Conservation (phyloP, 345 rosid species). For the Ricinus communis region DNA sequence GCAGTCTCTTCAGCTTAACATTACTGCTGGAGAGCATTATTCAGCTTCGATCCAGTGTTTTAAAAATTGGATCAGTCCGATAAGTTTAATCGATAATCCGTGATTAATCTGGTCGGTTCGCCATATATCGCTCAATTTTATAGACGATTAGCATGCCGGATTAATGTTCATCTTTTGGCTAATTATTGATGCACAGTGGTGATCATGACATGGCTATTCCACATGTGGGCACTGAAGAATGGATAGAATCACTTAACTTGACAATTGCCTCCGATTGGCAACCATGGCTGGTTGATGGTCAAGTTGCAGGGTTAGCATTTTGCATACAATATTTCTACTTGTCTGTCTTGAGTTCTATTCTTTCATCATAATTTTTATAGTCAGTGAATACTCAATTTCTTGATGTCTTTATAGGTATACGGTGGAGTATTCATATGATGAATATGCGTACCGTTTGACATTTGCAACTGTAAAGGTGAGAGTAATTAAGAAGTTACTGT, state of each 20-base stretch:
- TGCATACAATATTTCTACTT: too few relatives aligned
- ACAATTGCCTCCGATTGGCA: constrained; percentile 23
- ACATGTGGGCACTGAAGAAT: constrained; percentile 27
- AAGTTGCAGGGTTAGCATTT: constrained; percentile 38
- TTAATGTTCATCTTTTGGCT: too few relatives aligned
- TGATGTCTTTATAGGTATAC: constrained; percentile 3
- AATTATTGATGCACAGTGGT: constrained; percentile 22
- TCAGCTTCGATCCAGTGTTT: too few relatives aligned
- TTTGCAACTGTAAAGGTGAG: constrained; percentile 33
- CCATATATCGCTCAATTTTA: too few relatives aligned
- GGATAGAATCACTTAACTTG: constrained; percentile 34
- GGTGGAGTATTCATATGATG: neutral
- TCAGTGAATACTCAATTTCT: neutral
- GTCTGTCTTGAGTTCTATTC: too few relatives aligned
- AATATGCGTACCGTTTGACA: constrained; percentile 1
- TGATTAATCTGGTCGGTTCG: too few relatives aligned
- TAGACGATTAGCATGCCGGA: too few relatives aligned
- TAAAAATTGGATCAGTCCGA: too few relatives aligned
- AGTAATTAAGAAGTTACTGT: too few relatives aligned
- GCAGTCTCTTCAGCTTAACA: too few relatives aligned
- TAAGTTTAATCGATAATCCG: too few relatives aligned
- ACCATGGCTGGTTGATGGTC: constrained; percentile 45
- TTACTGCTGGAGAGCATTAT: too few relatives aligned
- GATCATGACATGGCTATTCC: constrained; percentile 37
- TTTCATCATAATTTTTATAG: neutral